phyloP scores from a whole-genome alignment of 2,329 filamentous ascomycete species.

The Aspergillus melleus region DNA sequence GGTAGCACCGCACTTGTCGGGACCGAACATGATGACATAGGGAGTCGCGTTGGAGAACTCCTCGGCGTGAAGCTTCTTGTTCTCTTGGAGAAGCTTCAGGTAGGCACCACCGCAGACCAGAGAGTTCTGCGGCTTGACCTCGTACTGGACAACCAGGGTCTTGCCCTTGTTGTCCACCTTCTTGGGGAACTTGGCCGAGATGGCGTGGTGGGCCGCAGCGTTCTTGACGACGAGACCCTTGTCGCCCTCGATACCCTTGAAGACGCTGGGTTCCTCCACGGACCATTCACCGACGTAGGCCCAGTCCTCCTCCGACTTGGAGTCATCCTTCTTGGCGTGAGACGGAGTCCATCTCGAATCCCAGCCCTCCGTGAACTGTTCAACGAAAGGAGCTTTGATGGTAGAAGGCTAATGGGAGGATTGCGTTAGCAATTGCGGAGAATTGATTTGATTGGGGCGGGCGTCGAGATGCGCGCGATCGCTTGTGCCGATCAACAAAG shows the following conservation, averaged over 20 bases:
- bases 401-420: conserved; percentile 69
- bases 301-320: conserved; percentile 83
- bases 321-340: conserved; percentile 93
- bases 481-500: background rate
- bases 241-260: conserved; percentile 91
- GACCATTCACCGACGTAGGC: conserved; percentile 96
- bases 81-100: conserved; percentile 97
- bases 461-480: background rate
- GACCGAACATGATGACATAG: conserved; percentile 99
- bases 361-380: conserved; percentile 98
- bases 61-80: conserved; percentile 92
- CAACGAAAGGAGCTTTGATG: conserved; percentile 90
- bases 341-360: conserved; percentile 90
- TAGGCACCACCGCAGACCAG: conserved; percentile 98
- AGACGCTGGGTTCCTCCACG: conserved; percentile 87
- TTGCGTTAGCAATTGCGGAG: conserved; percentile 18
- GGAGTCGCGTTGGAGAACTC: conserved; percentile 98
- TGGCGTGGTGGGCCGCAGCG: conserved; percentile 95
- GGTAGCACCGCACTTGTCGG: conserved; percentile 97
- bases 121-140: conserved; percentile 97
- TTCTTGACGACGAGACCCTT: conserved; percentile 99
- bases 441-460: conserved; percentile 6
- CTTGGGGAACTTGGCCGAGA: conserved; percentile 97
- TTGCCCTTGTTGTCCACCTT: conserved; percentile 97
- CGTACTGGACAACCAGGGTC: conserved; percentile 95